phyloP scores from a whole-genome alignment of 306 rosid genomes.

The Comarum palustre region DNA sequence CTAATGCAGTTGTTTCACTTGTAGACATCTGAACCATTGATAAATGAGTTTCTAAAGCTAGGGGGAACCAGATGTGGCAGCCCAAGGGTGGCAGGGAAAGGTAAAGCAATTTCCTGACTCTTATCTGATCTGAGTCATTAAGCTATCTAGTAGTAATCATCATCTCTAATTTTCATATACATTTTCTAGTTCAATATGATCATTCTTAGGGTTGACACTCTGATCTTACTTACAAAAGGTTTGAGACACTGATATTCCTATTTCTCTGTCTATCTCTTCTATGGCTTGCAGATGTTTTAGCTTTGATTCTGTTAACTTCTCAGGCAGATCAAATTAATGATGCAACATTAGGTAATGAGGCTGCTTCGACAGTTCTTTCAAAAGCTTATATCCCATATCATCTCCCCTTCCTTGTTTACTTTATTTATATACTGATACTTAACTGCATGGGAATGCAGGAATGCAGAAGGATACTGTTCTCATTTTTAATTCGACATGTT shows the following conservation, averaged over 20 bases:
- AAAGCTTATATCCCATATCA: constrained; percentile 18
- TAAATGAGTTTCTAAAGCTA: constrained; percentile 46
- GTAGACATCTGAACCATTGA: constrained; percentile 50
- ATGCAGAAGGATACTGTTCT: constrained; percentile 57
- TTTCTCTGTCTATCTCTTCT: constrained; percentile 23
- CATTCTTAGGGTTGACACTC: constrained; percentile 7
- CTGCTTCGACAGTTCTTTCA: constrained; percentile 48
- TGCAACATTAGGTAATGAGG: constrained; percentile 45
- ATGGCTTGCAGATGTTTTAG: constrained; percentile 56
- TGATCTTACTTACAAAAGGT: neutral
- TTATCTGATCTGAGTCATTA: constrained; percentile 21
- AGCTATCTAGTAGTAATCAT: neutral
- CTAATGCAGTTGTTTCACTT: constrained; percentile 21
- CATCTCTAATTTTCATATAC: neutral
- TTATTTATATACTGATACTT: constrained; percentile 22
- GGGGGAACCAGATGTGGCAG: constrained; percentile 72
- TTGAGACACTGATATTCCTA: neutral
- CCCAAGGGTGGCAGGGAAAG: constrained; percentile 64
- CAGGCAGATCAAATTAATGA: constrained; percentile 47
- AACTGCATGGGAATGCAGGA: constrained; percentile 46
- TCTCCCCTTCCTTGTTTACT: constrained; percentile 17
- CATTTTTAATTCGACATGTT: constrained; percentile 52
- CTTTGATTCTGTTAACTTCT: constrained; percentile 57
- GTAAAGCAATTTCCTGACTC: constrained; percentile 37
- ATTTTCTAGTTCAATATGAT: neutral